Evolutionary conservation across 106 monocot species (phyloP).

Genomic region (Iris macrosiphon): DNA sequence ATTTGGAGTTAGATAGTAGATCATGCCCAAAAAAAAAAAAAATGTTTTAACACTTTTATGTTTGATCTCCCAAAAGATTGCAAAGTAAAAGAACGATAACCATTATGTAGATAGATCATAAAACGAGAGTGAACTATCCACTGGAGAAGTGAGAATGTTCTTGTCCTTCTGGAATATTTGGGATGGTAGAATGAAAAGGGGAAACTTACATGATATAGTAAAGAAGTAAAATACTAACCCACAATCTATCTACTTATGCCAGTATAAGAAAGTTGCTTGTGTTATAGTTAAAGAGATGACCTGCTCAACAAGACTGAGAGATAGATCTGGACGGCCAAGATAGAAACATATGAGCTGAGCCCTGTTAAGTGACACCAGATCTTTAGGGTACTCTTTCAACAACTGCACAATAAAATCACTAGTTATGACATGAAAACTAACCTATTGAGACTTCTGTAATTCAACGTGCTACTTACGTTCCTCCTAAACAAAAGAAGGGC

Average conservation of each 20-base stretch:
- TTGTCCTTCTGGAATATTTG: neutral
- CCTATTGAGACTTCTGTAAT: no score
- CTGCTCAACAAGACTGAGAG: constrained; percentile 59
- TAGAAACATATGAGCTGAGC: constrained; percentile 72
- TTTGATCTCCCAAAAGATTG: neutral
- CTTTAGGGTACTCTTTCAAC: constrained; percentile 66
- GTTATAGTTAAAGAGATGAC: constrained; percentile 12
- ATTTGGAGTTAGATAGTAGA: neutral
- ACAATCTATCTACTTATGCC: neutral
- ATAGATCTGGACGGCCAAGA: constrained; percentile 65
- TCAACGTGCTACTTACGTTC: no score
- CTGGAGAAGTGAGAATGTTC: no score
- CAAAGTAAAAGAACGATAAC: neutral
- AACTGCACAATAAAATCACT: constrained; percentile 31
- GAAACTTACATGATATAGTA: neutral
- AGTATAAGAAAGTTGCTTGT: neutral
- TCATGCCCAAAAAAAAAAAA: neutral
- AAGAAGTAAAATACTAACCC: neutral
- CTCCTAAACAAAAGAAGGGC: no score
- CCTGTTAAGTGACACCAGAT: constrained; percentile 60
- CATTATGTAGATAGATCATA: no score
- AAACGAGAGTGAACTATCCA: no score
- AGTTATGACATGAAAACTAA: neutral
- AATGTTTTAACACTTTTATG: neutral
- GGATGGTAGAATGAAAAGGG: neutral